Evolutionary conservation across 495 filamentous ascomycete genomes (phyloP).

Genomic region (Parathielavia hyrcaniae): DNA sequence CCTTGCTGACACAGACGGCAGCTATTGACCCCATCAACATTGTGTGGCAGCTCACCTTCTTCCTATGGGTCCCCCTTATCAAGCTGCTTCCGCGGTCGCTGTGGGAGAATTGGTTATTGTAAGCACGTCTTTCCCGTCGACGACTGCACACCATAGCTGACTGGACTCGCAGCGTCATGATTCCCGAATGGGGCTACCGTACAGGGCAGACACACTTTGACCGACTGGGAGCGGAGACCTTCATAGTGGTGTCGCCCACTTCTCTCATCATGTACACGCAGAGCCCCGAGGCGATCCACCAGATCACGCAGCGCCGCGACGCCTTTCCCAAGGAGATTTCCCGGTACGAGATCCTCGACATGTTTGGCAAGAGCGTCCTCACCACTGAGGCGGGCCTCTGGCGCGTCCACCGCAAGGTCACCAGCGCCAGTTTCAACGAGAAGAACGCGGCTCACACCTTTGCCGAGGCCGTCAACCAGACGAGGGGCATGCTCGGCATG

Average conservation of each 20-base stretch:
- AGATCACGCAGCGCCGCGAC: constrained; percentile 54
- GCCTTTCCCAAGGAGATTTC: constrained; percentile 62
- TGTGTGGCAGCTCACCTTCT: constrained; percentile 46
- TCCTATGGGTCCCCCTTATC: constrained; percentile 46
- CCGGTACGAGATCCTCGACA: constrained; percentile 49
- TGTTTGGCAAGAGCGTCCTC: constrained; percentile 61
- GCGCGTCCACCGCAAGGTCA: constrained; percentile 63
- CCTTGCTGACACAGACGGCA: constrained; percentile 21
- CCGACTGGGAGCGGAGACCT: constrained; percentile 36
- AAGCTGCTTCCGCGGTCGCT: constrained; percentile 41
- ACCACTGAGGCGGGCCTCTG: constrained; percentile 57
- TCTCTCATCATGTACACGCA: constrained; percentile 44
- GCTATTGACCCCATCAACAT: constrained; percentile 40
- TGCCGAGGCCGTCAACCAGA: constrained; percentile 52
- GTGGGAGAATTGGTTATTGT: constrained; percentile 46
- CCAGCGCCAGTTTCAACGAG: constrained; percentile 62
- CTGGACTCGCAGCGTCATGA: constrained; percentile 31
- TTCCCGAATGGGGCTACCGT: constrained; percentile 35
- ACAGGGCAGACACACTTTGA: constrained; percentile 35
- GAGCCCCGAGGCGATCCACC: constrained; percentile 53
- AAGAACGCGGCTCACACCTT: constrained; percentile 64
- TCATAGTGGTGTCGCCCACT: constrained; percentile 50
- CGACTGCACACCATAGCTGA: constrained; percentile 4
- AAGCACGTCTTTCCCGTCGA: constrained; percentile 1
- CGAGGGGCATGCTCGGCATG: constrained; percentile 47